Evolutionary conservation across 2,329 filamentous ascomycete genomes (phyloP).

Genomic region (Claviceps spartinae): DNA sequence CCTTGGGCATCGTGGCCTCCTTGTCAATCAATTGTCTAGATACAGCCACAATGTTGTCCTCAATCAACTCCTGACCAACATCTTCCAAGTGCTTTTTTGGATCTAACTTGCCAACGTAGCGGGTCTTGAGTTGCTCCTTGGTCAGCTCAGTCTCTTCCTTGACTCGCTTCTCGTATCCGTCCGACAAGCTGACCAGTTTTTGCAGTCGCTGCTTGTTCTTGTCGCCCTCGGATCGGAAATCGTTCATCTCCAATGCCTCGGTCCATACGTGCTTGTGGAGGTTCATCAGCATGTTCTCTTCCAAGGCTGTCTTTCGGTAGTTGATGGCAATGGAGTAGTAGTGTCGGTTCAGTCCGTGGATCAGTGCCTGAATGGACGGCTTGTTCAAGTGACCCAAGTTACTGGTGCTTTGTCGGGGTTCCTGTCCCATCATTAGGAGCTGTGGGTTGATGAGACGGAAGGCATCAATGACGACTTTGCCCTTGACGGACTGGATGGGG

Average conservation of each 20-base stretch:
- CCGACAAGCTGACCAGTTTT: slow-evolving; percentile 75
- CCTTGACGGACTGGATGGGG: slow-evolving; percentile 97
- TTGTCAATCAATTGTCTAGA: slow-evolving; percentile 99
- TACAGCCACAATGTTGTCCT: slow-evolving; percentile 99
- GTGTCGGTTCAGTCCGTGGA: slow-evolving; percentile 93
- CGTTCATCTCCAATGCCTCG: slow-evolving; percentile 90
- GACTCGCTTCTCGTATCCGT: slow-evolving; percentile 96
- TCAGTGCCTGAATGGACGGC: slow-evolving; percentile 97
- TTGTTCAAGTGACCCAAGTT: slow-evolving; percentile 98
- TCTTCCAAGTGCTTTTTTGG: slow-evolving; percentile 99
- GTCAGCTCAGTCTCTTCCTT: slow-evolving; percentile 97
- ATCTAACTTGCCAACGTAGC: slow-evolving; percentile 97
- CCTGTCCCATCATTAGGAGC: slow-evolving; percentile 93
- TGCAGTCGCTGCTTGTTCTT: slow-evolving; percentile 82
- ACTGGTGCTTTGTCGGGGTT: slow-evolving; percentile 92
- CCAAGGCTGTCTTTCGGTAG: slow-evolving; percentile 91
- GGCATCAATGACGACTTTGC: slow-evolving; percentile 97
- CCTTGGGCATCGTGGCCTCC: slow-evolving; percentile 80
- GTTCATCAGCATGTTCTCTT: slow-evolving; percentile 99
- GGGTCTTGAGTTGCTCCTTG: slow-evolving; percentile 94
- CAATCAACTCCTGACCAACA: slow-evolving; percentile 89
- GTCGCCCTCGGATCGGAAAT: slow-evolving; percentile 73
- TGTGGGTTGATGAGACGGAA: slow-evolving; percentile 98
- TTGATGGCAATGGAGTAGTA: slow-evolving; percentile 99
- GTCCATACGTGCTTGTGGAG: slow-evolving; percentile 99